A percentile compares a stretch with the other conserved stretches of the same genome.
Conservation (phyloP, 1,284 basidiomycete species). For the Moesziomyces aphidis region DNA sequence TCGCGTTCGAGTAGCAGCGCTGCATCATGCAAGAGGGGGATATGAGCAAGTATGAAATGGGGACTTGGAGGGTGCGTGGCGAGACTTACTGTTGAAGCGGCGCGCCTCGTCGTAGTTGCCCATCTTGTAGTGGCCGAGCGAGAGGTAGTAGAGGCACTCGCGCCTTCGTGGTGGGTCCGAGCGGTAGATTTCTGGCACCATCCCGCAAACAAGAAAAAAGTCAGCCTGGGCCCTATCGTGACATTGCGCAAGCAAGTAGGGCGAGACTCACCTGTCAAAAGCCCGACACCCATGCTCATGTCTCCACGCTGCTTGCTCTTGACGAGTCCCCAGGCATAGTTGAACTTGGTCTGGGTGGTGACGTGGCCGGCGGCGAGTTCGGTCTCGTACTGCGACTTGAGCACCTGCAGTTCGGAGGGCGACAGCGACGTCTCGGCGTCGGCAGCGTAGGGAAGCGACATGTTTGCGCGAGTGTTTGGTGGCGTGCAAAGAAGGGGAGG, state of each 20-base stretch:
- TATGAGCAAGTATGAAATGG: not conserved
- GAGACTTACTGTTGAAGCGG: conserved; percentile 85
- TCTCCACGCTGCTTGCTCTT: conserved; percentile 61
- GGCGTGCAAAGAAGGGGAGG: too few relatives aligned
- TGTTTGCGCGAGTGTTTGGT: conserved; percentile 4
- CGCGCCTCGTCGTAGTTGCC: conserved; percentile 92
- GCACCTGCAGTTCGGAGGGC: conserved; percentile 89
- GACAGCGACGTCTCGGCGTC: conserved; percentile 89
- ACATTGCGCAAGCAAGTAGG: too few relatives aligned
- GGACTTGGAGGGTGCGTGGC: not conserved
- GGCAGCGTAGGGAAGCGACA: conserved; percentile 86
- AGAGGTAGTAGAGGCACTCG: conserved; percentile 97
- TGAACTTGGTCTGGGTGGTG: conserved; percentile 96
- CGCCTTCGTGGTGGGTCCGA: conserved; percentile 85
- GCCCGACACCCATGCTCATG: conserved; percentile 80
- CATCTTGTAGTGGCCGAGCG: conserved; percentile 96
- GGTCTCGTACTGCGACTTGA: conserved; percentile 86
- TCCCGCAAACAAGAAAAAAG: not conserved
- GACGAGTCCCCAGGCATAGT: conserved; percentile 84
- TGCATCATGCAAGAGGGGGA: conserved; percentile 65
- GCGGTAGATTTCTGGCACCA: conserved; percentile 84
- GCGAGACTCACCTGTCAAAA: conserved; percentile 87
- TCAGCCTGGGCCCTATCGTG: not conserved
- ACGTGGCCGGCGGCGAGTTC: conserved; percentile 83
- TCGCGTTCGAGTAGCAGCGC: conserved; percentile 91